phyloP scores from a whole-genome alignment of 2,329 filamentous ascomycete species.

The Mycosphaerella sp. region DNA sequence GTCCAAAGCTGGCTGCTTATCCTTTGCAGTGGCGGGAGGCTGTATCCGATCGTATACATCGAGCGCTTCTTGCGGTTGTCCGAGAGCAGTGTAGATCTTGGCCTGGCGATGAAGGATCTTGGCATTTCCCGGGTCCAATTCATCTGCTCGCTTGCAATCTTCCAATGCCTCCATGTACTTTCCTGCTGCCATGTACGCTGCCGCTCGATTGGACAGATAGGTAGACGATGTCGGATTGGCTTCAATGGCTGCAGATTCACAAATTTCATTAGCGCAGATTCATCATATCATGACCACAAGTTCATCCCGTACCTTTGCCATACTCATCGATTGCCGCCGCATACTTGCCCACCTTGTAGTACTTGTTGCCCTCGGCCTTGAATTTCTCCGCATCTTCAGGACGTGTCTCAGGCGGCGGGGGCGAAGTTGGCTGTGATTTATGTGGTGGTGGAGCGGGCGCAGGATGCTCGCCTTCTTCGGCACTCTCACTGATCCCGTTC shows the following conservation, averaged over 20 bases:
- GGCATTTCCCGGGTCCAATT: constrained; percentile 75
- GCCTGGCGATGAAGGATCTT: constrained; percentile 86
- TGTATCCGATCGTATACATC: constrained; percentile 74
- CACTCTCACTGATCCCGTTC: constrained; percentile 40
- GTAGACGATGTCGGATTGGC: constrained; percentile 78
- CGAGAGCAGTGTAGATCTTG: constrained; percentile 81
- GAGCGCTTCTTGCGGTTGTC: constrained; percentile 79
- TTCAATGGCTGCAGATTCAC: constrained; percentile 64
- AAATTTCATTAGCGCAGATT: constrained; percentile 21
- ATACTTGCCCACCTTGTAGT: constrained; percentile 93
- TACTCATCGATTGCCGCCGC: constrained; percentile 84
- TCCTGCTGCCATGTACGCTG: constrained; percentile 83
- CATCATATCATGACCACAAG: not conserved
- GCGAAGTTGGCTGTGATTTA: constrained; percentile 48
- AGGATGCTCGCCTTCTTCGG: constrained; percentile 38
- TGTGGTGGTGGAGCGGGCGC: constrained; percentile 66
- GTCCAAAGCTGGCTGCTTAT: constrained; percentile 71
- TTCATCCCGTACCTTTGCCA: constrained; percentile 66
- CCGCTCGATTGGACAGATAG: constrained; percentile 90
- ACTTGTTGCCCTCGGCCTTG: constrained; percentile 91
- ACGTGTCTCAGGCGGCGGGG: constrained; percentile 34
- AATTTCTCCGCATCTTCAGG: constrained; percentile 78
- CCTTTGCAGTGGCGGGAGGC: constrained; percentile 74
- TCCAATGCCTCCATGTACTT: constrained; percentile 74
- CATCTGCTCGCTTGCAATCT: constrained; percentile 75